Evolutionary conservation across 352 stramenopile genomes (phyloP).

Genomic region (Phytopythium chamaehyphon): DNA sequence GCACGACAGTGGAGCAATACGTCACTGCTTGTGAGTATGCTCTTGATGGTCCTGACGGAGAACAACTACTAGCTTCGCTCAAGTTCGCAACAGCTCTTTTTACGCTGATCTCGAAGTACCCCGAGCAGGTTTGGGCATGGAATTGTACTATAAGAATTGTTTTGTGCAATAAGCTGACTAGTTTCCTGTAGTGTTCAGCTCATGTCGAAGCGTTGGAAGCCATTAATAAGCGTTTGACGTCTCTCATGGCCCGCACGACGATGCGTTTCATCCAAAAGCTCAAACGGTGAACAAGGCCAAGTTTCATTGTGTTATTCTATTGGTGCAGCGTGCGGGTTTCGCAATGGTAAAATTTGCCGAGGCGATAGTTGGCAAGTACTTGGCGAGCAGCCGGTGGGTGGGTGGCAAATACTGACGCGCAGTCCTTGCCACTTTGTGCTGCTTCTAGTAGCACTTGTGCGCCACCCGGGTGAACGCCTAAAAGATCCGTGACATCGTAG

Average conservation of each 20-base stretch:
- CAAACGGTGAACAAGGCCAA: slow-evolving; percentile 14
- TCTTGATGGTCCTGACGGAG: slow-evolving; percentile 27
- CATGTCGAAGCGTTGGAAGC: slow-evolving; percentile 43
- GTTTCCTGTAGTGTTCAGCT: slow-evolving; percentile 17
- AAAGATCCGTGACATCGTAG: slow-evolving; percentile 90
- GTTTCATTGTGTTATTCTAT: slow-evolving; percentile 3
- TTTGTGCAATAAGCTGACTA: neutral
- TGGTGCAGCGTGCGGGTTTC: slow-evolving; percentile 30
- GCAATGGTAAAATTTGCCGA: slow-evolving; percentile 65
- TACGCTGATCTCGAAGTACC: slow-evolving; percentile 59
- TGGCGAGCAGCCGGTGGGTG: slow-evolving; percentile 39
- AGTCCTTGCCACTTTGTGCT: slow-evolving; percentile 48
- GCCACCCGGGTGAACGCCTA: slow-evolving; percentile 86
- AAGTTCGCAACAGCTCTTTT: slow-evolving; percentile 68
- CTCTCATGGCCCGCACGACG: slow-evolving; percentile 62
- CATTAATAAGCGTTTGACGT: slow-evolving; percentile 39
- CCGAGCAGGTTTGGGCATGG: slow-evolving; percentile 20
- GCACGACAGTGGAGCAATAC: slow-evolving; percentile 41
- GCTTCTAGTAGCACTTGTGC: slow-evolving; percentile 56
- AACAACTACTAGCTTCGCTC: slow-evolving; percentile 33
- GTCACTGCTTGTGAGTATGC: slow-evolving; percentile 36
- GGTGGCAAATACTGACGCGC: slow-evolving; percentile 41
- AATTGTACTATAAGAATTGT: neutral
- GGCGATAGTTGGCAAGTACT: slow-evolving; percentile 50
- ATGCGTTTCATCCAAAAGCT: slow-evolving; percentile 65